phyloP scores from a whole-genome alignment of 2,329 filamentous ascomycete genomes.

The Teratosphaeria nubilosa region DNA sequence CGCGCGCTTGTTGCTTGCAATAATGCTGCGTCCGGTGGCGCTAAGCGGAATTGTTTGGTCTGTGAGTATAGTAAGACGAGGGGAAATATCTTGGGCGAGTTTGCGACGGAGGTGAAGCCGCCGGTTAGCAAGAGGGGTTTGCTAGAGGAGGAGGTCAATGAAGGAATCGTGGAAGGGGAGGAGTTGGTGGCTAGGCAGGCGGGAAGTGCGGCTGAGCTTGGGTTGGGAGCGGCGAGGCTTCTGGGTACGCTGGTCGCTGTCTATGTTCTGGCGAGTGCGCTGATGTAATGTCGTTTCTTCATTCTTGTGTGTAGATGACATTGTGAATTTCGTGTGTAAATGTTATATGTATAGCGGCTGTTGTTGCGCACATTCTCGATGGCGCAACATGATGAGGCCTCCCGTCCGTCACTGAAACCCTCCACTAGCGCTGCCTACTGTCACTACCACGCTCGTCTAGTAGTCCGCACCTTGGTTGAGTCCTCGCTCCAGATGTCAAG shows the following conservation, averaged over 20 bases:
- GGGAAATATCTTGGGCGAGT: constrained; percentile 29
- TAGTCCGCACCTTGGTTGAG: too few relatives aligned
- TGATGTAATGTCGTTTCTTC: not conserved
- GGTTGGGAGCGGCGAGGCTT: not conserved
- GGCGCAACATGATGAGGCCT: too few relatives aligned
- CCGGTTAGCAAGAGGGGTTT: constrained; percentile 10
- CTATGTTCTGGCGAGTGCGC: constrained; percentile 3
- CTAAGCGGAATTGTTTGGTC: constrained; percentile 21
- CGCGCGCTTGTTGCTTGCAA: constrained; percentile 18
- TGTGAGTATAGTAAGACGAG: constrained; percentile 29
- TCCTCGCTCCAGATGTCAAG: too few relatives aligned
- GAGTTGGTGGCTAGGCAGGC: constrained; percentile 8
- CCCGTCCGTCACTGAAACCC: too few relatives aligned
- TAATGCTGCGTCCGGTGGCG: constrained; percentile 9
- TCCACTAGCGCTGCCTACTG: too few relatives aligned
- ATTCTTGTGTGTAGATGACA: not conserved
- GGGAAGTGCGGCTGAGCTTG: not conserved
- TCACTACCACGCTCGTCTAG: too few relatives aligned
- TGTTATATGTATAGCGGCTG: not conserved
- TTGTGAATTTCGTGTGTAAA: not conserved
- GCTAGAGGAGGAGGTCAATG: constrained; percentile 4
- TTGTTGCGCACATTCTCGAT: not conserved
- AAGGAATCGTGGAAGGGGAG: not conserved
- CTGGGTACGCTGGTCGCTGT: constrained; percentile 6
- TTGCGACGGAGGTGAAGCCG: constrained; percentile 25